phyloP scores from a whole-genome alignment of 148 eudicot genomes.

The Gaultheria prostrata region DNA sequence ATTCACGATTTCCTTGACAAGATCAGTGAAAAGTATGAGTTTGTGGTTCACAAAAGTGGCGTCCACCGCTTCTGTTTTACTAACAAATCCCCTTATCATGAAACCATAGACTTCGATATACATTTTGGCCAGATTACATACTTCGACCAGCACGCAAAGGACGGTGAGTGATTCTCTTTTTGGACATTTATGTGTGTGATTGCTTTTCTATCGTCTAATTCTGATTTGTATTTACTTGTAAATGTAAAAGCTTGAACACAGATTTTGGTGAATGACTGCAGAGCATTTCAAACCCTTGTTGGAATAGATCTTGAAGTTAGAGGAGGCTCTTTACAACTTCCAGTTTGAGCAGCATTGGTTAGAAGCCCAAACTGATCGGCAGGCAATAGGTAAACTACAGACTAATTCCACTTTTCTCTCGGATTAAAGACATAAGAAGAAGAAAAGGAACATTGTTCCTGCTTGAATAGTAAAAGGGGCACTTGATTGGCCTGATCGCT shows the following conservation, averaged over 20 bases:
- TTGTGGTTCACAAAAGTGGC: slow-evolving; percentile 72
- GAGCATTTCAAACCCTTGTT: slow-evolving; percentile 87
- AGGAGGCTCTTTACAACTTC: slow-evolving; percentile 82
- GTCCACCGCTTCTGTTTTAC: slow-evolving; percentile 76
- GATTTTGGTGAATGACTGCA: slow-evolving; percentile 26
- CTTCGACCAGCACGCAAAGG: slow-evolving; percentile 89
- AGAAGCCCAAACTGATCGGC: slow-evolving; percentile 92
- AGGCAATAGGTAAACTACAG: slow-evolving; percentile 60
- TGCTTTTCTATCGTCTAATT: background rate
- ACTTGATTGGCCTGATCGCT: background rate
- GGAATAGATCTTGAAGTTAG: slow-evolving; percentile 77
- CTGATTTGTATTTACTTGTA: background rate
- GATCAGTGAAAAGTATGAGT: slow-evolving; percentile 71
- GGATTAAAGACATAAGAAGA: background rate
- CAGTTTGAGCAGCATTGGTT: slow-evolving; percentile 98
- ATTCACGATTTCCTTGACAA: slow-evolving; percentile 43
- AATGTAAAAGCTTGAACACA: background rate
- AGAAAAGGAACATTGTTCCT: background rate
- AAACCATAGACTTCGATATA: slow-evolving; percentile 88
- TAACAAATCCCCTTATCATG: slow-evolving; percentile 89
- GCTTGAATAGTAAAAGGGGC: background rate
- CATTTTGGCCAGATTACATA: slow-evolving; percentile 67
- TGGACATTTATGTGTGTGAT: background rate
- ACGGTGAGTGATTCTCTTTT: slow-evolving; percentile 42
- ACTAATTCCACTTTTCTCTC: background rate